Conservation (phyloP, 2,329 filamentous ascomycete species). For the Cladophialophora chaetospira region DNA sequence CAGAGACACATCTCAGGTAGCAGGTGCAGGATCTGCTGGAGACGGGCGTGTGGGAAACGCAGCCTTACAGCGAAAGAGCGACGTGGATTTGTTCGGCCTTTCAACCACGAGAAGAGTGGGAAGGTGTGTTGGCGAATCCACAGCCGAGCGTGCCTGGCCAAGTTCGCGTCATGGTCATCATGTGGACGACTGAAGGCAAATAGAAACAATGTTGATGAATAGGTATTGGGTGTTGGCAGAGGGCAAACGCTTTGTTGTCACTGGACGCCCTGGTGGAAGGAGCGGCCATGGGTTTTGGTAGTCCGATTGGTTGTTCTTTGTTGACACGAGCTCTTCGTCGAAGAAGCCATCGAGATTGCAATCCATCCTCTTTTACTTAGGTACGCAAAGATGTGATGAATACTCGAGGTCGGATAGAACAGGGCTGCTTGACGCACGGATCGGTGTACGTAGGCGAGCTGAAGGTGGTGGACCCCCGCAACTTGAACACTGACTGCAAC, state of each 20-base stretch:
- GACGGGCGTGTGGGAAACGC: neutral
- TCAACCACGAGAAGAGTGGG: neutral
- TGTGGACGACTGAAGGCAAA: conserved; percentile 3
- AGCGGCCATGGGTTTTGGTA: neutral
- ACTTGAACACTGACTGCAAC: conserved; percentile 2
- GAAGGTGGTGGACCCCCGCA: neutral
- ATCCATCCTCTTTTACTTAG: no score
- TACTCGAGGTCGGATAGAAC: neutral
- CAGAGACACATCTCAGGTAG: neutral
- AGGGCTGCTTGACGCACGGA: neutral
- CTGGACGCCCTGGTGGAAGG: neutral
- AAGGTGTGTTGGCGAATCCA: neutral
- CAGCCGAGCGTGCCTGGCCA: neutral
- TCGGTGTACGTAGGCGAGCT: neutral
- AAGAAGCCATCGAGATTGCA: conserved; percentile 2
- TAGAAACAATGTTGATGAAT: conserved; percentile 3
- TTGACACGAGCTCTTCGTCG: conserved; percentile 1
- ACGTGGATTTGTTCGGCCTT: neutral
- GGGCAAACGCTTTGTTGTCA: conserved; percentile 5
- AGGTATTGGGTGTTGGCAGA: conserved; percentile 3
- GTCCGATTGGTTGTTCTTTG: conserved; percentile 7
- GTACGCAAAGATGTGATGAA: neutral
- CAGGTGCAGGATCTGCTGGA: neutral
- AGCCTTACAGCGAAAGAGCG: neutral
- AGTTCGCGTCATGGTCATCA: conserved; percentile 1